A percentile compares a stretch with the other conserved stretches of the same genome.
phyloP scores from a whole-genome alignment of 2,329 filamentous ascomycete genomes.

The Stachybotrys chlorohalonatus region DNA sequence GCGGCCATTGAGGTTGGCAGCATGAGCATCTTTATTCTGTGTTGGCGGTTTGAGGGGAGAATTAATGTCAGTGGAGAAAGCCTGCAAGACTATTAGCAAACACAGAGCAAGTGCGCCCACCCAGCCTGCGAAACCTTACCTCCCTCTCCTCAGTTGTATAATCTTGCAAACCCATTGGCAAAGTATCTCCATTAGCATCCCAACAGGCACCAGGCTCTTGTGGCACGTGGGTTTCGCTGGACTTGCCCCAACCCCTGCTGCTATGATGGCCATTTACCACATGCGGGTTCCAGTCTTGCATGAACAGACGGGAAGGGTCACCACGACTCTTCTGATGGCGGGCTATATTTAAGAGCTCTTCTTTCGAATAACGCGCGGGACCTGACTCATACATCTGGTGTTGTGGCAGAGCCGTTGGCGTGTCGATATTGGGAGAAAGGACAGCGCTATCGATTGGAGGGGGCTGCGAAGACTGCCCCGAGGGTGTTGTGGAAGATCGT shows the following conservation, averaged over 20 bases:
- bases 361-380: conserved; percentile 63
- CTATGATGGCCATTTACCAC: conserved; percentile 54
- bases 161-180: conserved; percentile 63
- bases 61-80: conserved; percentile 82
- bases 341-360: conserved; percentile 70
- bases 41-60: conserved; percentile 82
- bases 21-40: conserved; percentile 58
- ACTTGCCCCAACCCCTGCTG: conserved; percentile 67
- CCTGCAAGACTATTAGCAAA: conserved; percentile 35
- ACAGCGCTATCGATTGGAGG: conserved; percentile 27
- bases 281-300: conserved; percentile 71
- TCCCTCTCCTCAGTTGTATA: conserved; percentile 56
- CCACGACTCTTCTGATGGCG: conserved; percentile 40
- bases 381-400: conserved; percentile 22
- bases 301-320: conserved; percentile 56
- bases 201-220: conserved; percentile 89
- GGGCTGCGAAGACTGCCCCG: conserved; percentile 30
- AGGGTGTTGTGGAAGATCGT: conserved; percentile 51
- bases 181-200: conserved; percentile 62
- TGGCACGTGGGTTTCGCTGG: conserved; percentile 61
- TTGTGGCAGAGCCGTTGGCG: conserved; percentile 24
- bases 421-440: conserved; percentile 27
- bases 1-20: conserved; percentile 56
- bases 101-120: background rate
- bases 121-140: conserved; percentile 28